phyloP scores from a whole-genome alignment of 192 early-diverging fungal species.

The Dimargaris xerosporica region DNA sequence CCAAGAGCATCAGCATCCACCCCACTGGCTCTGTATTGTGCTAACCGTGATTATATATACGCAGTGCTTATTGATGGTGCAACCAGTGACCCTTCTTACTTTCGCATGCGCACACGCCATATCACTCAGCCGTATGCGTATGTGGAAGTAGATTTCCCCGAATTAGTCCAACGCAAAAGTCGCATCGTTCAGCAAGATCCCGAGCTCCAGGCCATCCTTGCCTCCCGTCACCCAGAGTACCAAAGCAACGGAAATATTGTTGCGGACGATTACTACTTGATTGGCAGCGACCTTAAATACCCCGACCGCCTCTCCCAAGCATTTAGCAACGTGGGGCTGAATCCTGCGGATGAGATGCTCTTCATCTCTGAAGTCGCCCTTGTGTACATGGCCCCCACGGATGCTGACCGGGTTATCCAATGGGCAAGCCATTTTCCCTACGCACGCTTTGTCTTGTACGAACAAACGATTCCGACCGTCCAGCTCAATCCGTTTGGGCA shows the following conservation, averaged over 20 bases:
- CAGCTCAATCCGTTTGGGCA: conserved; percentile 2
- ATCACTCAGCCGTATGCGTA: not conserved
- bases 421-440: conserved; percentile 1
- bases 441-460: conserved; percentile 4
- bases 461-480: conserved; percentile 8
- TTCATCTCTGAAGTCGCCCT: conserved; percentile 10
- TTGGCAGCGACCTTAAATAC: conserved; percentile 9
- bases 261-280: conserved; percentile 3
- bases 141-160: conserved; percentile 5
- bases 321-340: not conserved
- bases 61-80: not conserved
- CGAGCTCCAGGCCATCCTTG: not conserved
- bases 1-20: no score
- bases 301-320: not conserved
- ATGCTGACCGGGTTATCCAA: conserved; percentile 4
- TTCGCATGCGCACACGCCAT: not conserved
- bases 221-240: not conserved
- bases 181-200: not conserved
- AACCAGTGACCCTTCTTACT: conserved; percentile 8
- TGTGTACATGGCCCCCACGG: conserved; percentile 10
- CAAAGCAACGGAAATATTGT: conserved; percentile 1
- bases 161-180: conserved; percentile 1
- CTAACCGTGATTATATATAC: no score
- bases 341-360: not conserved
- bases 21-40: no score